phyloP scores from a whole-genome alignment of 192 early-diverging fungal species.

The Umbelopsis sp. region DNA sequence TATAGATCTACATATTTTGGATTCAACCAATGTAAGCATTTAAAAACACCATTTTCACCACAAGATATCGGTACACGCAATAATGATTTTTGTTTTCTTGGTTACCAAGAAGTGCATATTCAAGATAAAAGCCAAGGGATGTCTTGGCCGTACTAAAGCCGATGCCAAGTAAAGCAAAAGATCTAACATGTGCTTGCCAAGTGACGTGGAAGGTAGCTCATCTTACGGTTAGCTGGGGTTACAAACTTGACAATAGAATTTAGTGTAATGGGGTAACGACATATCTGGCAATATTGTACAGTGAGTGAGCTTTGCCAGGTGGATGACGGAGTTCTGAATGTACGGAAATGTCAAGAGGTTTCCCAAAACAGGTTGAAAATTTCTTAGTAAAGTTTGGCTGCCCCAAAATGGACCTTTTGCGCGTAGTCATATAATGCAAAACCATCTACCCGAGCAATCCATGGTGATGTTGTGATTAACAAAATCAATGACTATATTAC shows the following conservation, averaged over 20 bases:
- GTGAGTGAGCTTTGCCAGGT: background rate
- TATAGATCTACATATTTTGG: too few relatives aligned
- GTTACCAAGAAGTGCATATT: too few relatives aligned
- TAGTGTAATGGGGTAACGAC: background rate
- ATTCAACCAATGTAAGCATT: too few relatives aligned
- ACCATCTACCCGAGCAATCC: background rate
- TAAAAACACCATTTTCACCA: too few relatives aligned
- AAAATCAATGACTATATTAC: background rate
- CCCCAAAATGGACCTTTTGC: background rate
- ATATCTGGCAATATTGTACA: background rate
- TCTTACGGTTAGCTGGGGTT: too few relatives aligned
- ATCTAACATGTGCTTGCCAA: slow-evolving; percentile 9
- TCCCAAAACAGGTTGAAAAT: slow-evolving; percentile 7
- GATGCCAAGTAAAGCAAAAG: background rate
- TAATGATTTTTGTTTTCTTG: too few relatives aligned
- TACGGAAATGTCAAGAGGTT: background rate
- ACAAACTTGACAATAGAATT: too few relatives aligned
- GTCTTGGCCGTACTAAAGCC: background rate
- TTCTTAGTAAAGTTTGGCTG: background rate
- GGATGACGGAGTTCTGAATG: background rate
- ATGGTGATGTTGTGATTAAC: background rate
- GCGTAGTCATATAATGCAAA: background rate
- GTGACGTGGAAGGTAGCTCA: background rate
- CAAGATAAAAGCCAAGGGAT: background rate
- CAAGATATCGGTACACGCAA: too few relatives aligned